Evolutionary conservation across 805 yeast genomes (phyloP).

Genomic region (Saturnispora diversa): DNA sequence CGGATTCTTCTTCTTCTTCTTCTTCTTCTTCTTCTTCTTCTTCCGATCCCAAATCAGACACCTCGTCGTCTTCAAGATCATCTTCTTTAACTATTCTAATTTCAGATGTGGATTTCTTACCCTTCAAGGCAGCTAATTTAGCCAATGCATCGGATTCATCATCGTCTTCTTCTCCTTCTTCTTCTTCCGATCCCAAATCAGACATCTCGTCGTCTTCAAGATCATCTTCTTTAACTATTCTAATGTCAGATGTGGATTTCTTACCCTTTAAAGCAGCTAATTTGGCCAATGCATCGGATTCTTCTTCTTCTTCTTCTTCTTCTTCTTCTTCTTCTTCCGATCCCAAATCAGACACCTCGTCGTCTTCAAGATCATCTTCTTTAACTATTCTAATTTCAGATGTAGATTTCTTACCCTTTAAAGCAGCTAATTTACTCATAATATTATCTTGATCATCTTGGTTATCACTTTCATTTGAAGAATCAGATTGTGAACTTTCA

Average conservation of each 20-base stretch:
- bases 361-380: conserved; percentile 23
- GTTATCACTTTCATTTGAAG: conserved; percentile 23
- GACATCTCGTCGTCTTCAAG: conserved; percentile 22
- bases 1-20: conserved; percentile 21
- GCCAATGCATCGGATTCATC: conserved; percentile 16
- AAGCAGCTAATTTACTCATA: conserved; percentile 18
- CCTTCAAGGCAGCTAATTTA: conserved; percentile 21
- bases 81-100: conserved; percentile 29
- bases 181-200: conserved; percentile 17
- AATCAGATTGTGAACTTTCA: conserved; percentile 22
- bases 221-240: conserved; percentile 28
- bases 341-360: conserved; percentile 14
- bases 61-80: conserved; percentile 20
- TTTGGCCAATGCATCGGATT: conserved; percentile 20
- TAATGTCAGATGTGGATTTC: conserved; percentile 13
- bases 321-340: conserved; percentile 20
- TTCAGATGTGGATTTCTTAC: conserved; percentile 22
- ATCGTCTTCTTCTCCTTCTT: conserved; percentile 12
- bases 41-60: conserved; percentile 14
- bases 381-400: conserved; percentile 26
- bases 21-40: conserved; percentile 7
- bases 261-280: conserved; percentile 34
- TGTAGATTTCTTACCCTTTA: conserved; percentile 26
- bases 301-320: conserved; percentile 16
- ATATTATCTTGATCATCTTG: conserved; percentile 21